Evolutionary conservation across 192 early-diverging fungal genomes (phyloP), one percentile per base, ranked within the genome.

Genomic region (Coemansia sp.): DNA sequence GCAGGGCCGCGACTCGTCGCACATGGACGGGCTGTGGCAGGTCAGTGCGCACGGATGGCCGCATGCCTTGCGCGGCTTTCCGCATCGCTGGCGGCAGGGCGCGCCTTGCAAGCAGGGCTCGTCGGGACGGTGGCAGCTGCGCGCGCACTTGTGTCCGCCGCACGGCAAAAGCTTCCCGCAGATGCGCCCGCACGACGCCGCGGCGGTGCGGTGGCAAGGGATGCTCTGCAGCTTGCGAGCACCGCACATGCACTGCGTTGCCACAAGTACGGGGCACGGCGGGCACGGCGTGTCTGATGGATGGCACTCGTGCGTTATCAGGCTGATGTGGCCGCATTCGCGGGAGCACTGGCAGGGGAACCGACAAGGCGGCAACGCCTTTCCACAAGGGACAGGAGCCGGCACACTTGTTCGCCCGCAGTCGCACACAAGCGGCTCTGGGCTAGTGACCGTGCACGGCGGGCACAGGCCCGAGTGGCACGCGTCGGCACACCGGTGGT

Each of bases 371-470:
- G 93, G 95, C 13, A 91, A 82, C 28, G 78, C 64, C 1, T 89
- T 87, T 0, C 91, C 91, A 63, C 96, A 98, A 16, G 90, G 80
- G 60, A 97, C 89, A 4, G 96, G 96, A 23, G 96, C 89, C 58
- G 86, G 79, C 25, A 93, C 52, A 14, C 85, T 83, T 0, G 93
- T 93, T 8, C 84, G 82, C 30, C 94, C 94, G 72, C 96, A 98
- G 27, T 87, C 77, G 58, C 96, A 98, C 18, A 88, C 74, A 8
- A 94, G 75, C 64, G 95, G 93, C 24, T 90, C 91, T 72, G 93
- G 91, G 18, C 84, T 83, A 1, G 92, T 89, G 52, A 85, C 82
- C 74, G 59, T n/a, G 64, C 95, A 96, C 2, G 88, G 89, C 46
- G 71, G 78, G 54, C 95, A 96, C 5, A 78, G 70, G 4, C 88